Evolutionary conservation across 768 basidiomycete species (phyloP), one percentile per base, ranked within the genome.

Genomic region (Serendipita indica): DNA sequence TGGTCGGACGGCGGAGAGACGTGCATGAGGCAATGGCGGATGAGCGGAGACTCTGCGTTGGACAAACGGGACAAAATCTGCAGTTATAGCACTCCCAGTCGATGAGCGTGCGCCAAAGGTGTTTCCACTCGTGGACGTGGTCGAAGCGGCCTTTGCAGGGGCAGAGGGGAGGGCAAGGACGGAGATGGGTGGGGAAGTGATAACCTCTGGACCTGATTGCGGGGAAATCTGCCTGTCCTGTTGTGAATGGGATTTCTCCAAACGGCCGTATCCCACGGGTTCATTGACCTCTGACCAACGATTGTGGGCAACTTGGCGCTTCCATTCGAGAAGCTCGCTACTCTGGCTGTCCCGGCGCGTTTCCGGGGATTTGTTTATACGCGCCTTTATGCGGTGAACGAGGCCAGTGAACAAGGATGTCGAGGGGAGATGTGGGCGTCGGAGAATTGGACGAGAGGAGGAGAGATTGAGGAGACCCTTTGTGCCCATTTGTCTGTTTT

Each of bases 261-360:
- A 12, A 25, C 27, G 1, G 41, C 27, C 41, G 41, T 18, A 43
- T 18, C 35, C 10, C 18, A 43, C 41, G 18, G 18, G 18, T 43
- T 25, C 41, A n/a, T 43, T 25, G 6, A n/a, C 41, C 27, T 43
- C 41, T 1, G 41, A 43, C 41, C 41, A 43, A 43, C 41, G 41
- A n/a, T 5, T 6, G n/a, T 39, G 35, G n/a, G 35, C 35, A n/a
- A 46, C 12, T 12, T 20, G 45, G 10, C 22, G 14, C 22, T 27
- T 54, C 49, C 49, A 54, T 32, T 54, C 49, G 22, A 54, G 30
- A 3, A 54, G 49, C 30, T 54, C 49, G 22, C 49, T 54, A 32
- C 49, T 54, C 22, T 54, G 49, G 22, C 49, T 54, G 30, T 54
- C 49, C n/a, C 49, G 49, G 7, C 30, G 22, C 20, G 22, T 22